Conservation (phyloP, 768 basidiomycete species). For the Lactarius psammicola region DNA sequence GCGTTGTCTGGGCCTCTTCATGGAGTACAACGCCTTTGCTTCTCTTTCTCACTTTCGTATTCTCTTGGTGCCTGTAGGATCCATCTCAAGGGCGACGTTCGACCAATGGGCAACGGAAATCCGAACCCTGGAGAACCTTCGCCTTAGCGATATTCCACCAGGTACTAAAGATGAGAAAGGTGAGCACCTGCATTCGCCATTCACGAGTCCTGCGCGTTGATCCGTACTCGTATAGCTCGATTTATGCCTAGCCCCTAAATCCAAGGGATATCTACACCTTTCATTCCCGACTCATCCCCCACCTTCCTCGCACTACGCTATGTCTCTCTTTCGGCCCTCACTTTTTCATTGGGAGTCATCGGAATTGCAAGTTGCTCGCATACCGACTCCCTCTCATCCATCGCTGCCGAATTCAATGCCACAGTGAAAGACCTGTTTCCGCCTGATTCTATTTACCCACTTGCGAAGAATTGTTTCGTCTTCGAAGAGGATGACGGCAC, state of each 20-base stretch:
- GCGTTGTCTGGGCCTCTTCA: conserved; percentile 33
- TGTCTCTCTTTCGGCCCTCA: conserved; percentile 75
- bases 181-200: conserved; percentile 35
- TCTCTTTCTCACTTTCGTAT: conserved; percentile 84
- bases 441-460: conserved; percentile 63
- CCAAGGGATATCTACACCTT: conserved; percentile 80
- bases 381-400: conserved; percentile 49
- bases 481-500: conserved; percentile 70
- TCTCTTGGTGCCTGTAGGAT: conserved; percentile 82
- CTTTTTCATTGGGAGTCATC: conserved; percentile 84
- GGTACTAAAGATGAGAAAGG: conserved; percentile 76
- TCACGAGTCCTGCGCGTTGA: conserved; percentile 5
- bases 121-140: conserved; percentile 66
- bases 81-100: conserved; percentile 65
- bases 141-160: conserved; percentile 80
- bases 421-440: conserved; percentile 66
- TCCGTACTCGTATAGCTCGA: conserved; percentile 49
- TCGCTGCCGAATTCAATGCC: conserved; percentile 65
- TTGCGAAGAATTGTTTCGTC: conserved; percentile 79
- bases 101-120: conserved; percentile 75
- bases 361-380: conserved; percentile 75
- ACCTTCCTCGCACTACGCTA: conserved; percentile 59
- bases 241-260: conserved; percentile 77
- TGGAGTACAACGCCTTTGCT: conserved; percentile 73
- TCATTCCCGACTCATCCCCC: conserved; percentile 74